These are phyloP conservation scores for Cyanidioschyzon merolae DNA, from an alignment of 23 red algal species.

Conservation along the genomic window DNA sequence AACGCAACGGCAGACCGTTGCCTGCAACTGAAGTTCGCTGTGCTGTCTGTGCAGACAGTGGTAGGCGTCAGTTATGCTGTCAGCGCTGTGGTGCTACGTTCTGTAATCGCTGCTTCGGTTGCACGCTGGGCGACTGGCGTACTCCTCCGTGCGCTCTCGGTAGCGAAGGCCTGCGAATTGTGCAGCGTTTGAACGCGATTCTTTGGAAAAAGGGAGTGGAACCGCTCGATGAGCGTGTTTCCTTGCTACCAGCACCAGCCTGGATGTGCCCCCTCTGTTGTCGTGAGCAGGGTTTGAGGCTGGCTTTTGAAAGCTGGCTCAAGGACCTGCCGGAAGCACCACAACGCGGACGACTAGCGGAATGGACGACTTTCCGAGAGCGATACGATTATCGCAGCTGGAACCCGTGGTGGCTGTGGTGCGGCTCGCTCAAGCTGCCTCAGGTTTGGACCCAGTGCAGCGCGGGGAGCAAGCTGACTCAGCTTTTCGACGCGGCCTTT, in stretches of 20 bases:
- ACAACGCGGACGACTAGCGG: not conserved
- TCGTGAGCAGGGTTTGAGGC: not conserved
- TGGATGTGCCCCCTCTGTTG: slow-evolving; percentile 8
- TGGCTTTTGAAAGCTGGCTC: not conserved
- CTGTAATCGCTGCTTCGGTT: slow-evolving; percentile 2
- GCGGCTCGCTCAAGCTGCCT: not conserved
- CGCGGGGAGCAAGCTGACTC: not conserved
- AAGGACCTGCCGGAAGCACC: not conserved
- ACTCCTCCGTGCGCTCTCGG: not conserved
- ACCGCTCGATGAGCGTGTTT: not conserved
- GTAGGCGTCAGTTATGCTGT: not conserved
- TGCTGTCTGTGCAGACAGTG: not conserved
- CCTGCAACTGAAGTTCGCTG: not conserved
- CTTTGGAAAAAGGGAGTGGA: not conserved
- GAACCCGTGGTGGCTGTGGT: not conserved
- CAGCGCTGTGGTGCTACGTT: not conserved
- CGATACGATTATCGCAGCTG: not conserved
- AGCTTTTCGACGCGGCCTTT: not conserved
- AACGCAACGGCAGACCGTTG: not conserved
- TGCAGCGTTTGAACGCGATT: not conserved
- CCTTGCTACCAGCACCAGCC: not conserved
- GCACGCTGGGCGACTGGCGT: not conserved
- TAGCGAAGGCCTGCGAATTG: not conserved
- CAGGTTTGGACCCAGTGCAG: not conserved
- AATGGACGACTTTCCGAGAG: not conserved